A percentile compares a stretch with the other conserved stretches of the same genome.
These are phyloP conservation scores for Trypanosoma scelopori DNA, from an alignment of 208 protist genomes.

Conservation along the genomic window DNA sequence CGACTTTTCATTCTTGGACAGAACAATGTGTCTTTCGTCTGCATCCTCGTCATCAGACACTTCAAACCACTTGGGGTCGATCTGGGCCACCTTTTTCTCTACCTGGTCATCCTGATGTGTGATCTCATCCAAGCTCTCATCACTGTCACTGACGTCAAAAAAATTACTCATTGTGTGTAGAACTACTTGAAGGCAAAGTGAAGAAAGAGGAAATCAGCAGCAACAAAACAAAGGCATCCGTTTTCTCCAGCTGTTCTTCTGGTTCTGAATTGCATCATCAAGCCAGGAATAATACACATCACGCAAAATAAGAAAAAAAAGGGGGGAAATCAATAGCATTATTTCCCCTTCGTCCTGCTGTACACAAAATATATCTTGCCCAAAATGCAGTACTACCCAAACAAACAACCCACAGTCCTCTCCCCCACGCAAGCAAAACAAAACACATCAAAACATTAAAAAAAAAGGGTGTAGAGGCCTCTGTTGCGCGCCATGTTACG, in stretches of 20 bases:
- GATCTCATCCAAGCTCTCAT: constrained; percentile 45
- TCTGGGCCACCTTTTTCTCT: constrained; percentile 53
- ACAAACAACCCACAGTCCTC: too few relatives aligned
- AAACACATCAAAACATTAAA: too few relatives aligned
- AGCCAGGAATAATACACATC: constrained; percentile 16
- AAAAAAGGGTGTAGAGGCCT: too few relatives aligned
- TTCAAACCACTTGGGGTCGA: constrained; percentile 75
- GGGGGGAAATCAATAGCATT: too few relatives aligned
- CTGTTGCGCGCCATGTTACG: too few relatives aligned
- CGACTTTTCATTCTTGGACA: constrained; percentile 62
- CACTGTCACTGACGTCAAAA: constrained; percentile 48
- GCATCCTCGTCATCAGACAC: constrained; percentile 74
- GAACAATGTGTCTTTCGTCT: constrained; percentile 52
- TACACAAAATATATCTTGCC: too few relatives aligned
- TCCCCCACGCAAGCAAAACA: too few relatives aligned
- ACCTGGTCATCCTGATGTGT: constrained; percentile 32
- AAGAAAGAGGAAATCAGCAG: constrained; percentile 15
- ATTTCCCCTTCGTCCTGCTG: not conserved
- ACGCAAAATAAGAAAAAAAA: constrained; percentile 17
- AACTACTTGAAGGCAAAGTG: not conserved
- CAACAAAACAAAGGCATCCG: constrained; percentile 23
- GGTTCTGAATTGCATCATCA: too few relatives aligned
- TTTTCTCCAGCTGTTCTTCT: constrained; percentile 2
- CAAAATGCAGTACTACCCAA: too few relatives aligned
- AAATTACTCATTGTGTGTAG: constrained; percentile 37